A percentile compares a stretch with the other conserved stretches of the same genome.
These are phyloP conservation scores for Evernia prunastri DNA, from an alignment of 495 filamentous ascomycete genomes.

Conservation along the genomic window DNA sequence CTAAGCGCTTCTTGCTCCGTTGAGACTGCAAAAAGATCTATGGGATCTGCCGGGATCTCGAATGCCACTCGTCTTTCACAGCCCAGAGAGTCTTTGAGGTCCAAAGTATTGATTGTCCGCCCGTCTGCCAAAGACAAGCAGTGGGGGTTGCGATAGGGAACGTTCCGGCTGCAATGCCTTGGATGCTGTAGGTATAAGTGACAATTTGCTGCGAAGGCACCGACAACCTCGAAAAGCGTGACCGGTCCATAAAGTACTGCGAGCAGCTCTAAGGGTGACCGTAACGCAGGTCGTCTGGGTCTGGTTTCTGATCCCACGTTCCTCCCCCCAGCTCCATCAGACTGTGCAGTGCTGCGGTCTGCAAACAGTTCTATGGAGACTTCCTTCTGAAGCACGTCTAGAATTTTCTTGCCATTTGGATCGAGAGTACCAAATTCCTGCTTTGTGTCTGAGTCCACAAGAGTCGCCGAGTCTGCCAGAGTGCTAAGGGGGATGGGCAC, in stretches of 20 bases:
- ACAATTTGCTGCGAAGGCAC: conserved; percentile 18
- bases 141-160: conserved; percentile 42
- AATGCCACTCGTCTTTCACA: neutral
- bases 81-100: neutral
- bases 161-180: conserved; percentile 27
- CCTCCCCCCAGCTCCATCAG: too few relatives aligned
- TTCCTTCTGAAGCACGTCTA: neutral
- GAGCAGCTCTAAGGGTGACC: neutral
- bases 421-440: neutral
- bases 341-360: neutral
- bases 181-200: conserved; percentile 37
- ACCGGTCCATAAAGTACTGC: conserved; percentile 18
- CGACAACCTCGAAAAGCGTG: conserved; percentile 12
- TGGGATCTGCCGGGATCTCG: neutral
- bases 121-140: conserved; percentile 27
- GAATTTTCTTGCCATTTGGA: neutral
- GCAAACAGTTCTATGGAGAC: neutral
- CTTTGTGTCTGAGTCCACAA: neutral
- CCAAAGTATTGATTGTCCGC: conserved; percentile 6
- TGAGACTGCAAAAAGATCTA: conserved; percentile 19
- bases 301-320: neutral
- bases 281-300: neutral
- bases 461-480: neutral
- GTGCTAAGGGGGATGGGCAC: neutral
- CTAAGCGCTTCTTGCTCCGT: conserved; percentile 15